Evolutionary conservation across 371 early-diverging fungal species (phyloP), one percentile per base, ranked within the genome.

Genomic region (Mortierella sp.): DNA sequence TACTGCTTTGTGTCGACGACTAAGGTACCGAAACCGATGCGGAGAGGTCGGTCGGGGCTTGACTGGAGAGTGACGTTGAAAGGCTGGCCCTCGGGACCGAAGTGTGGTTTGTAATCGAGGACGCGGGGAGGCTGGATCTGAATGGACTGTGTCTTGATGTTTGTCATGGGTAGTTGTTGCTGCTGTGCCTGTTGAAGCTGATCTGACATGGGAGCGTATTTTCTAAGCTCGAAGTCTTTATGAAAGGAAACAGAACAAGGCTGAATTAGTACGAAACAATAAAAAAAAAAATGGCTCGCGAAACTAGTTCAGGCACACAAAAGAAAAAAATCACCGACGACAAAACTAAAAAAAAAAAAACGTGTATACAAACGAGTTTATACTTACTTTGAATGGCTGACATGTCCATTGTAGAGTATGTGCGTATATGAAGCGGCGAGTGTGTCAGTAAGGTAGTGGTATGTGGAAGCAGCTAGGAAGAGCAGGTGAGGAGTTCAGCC

Each of bases 1-100:
- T 64, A 76, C 53, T 76, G 69, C 44, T 64, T 68, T 30, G 69
- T 69, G 41, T 76, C 76, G 43, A 76, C 76, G 17, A 76, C 76
- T 26, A 76, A 61, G 14, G 76, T 76, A 6, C 76, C 76, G 19
- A 76, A 76, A 2, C 76, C 76, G 49, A 76, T 62, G 28, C 76
- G 76, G 21, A 76, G 70, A 3, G 49, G 9, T 24, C 46, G 62
- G 55, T 68, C 75, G 17, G 64, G 19, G 48, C 32, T 63, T n/a
- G 59, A 58, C 31, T 67, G 67, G 7, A 67, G 51, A 12, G 73
- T 66, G 46, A 67, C 67, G 9, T 63, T 73, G 70, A 76, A 76
- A 24, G 57, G 54, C 39, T 68, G 70, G 12, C 58, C 61, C 46
- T 76, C 76, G 49, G 61, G 57, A 37, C 76, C 76, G 23, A 60